phyloP scores from a whole-genome alignment of 257 asterid genomes.

The Ocimum tenuiflorum region DNA sequence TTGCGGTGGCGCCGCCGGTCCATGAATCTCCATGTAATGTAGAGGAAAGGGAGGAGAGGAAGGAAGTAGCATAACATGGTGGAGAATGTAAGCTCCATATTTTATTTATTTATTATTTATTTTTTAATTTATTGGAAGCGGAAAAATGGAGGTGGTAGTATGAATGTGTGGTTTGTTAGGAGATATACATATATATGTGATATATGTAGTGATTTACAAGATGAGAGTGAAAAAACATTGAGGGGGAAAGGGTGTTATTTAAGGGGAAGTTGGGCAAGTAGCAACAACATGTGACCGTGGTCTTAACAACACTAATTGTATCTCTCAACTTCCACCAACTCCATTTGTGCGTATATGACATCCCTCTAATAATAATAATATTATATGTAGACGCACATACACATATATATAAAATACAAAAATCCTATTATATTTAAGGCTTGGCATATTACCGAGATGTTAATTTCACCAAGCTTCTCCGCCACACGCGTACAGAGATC shows the following conservation, averaged over 20 bases:
- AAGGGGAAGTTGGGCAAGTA: slow-evolving; percentile 13
- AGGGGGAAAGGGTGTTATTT: neutral
- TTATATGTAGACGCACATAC: too few relatives aligned
- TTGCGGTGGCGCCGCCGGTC: slow-evolving; percentile 30
- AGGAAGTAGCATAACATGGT: slow-evolving; percentile 24
- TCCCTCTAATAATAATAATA: too few relatives aligned
- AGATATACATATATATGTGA: too few relatives aligned
- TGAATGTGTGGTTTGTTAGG: neutral
- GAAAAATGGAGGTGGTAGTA: neutral
- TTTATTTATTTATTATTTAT: neutral
- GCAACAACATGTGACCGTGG: slow-evolving; percentile 28
- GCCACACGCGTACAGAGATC: too few relatives aligned
- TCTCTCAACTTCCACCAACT: slow-evolving; percentile 62
- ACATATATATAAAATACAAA: too few relatives aligned
- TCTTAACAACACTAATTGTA: slow-evolving; percentile 25
- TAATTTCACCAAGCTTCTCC: neutral
- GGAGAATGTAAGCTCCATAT: slow-evolving; percentile 36
- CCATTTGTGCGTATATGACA: too few relatives aligned
- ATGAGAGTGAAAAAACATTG: neutral
- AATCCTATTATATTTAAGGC: too few relatives aligned
- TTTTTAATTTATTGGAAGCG: neutral
- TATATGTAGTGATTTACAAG: neutral
- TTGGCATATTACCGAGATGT: too few relatives aligned
- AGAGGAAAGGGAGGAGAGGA: slow-evolving; percentile 37
- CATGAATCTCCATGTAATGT: slow-evolving; percentile 20